phyloP scores from a whole-genome alignment of 768 basidiomycete genomes.

The Saitozyma sp. region DNA sequence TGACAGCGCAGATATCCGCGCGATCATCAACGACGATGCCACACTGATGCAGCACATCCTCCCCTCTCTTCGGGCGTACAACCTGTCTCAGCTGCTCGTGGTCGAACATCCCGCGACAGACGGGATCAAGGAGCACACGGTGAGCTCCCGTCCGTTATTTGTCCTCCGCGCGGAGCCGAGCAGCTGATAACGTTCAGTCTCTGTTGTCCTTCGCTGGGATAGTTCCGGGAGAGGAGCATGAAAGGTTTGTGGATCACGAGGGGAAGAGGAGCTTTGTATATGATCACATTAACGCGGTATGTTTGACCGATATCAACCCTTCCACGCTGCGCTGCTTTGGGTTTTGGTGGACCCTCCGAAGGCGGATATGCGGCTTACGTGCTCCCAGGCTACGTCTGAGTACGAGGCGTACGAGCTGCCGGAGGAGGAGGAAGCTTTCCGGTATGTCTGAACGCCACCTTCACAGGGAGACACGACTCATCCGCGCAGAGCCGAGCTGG shows the following conservation, averaged over 20 bases:
- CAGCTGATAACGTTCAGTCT: conserved; percentile 58
- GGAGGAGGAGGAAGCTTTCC: conserved; percentile 68
- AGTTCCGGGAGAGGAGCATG: conserved; percentile 59
- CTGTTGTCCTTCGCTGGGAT: conserved; percentile 75
- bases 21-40: conserved; percentile 82
- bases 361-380: neutral
- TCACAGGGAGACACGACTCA: conserved; percentile 1
- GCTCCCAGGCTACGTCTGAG: conserved; percentile 57
- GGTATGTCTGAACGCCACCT: conserved; percentile 57
- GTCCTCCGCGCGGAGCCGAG: neutral
- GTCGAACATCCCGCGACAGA: conserved; percentile 76
- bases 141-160: conserved; percentile 48
- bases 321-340: neutral
- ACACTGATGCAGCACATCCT: conserved; percentile 74
- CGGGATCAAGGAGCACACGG: conserved; percentile 61
- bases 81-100: conserved; percentile 80
- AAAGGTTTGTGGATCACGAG: conserved; percentile 80
- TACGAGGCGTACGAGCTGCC: conserved; percentile 65
- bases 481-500: conserved; percentile 64
- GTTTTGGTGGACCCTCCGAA: neutral
- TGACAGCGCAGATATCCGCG: conserved; percentile 70
- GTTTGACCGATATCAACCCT: conserved; percentile 1
- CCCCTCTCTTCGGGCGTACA: conserved; percentile 79
- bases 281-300: conserved; percentile 78
- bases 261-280: conserved; percentile 76